phyloP scores from a whole-genome alignment of 257 asterid genomes.

The Knoxia roxburghii region DNA sequence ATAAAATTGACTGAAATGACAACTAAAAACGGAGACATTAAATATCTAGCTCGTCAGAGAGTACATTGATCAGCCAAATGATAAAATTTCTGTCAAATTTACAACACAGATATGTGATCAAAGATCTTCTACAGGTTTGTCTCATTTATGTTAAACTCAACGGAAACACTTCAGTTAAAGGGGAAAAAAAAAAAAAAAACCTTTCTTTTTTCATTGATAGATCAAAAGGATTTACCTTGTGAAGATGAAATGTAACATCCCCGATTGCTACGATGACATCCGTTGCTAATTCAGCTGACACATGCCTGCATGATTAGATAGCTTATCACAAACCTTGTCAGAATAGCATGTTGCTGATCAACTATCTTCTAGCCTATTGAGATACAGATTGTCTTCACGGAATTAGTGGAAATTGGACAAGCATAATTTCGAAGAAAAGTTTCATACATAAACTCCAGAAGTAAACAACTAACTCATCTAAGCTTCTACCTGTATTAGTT shows the following conservation, averaged over 20 bases:
- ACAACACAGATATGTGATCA: neutral
- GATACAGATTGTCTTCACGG: neutral
- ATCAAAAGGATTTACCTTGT: conserved; percentile 54
- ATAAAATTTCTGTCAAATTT: neutral
- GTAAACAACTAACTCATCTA: neutral
- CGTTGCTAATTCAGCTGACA: conserved; percentile 67
- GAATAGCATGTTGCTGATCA: neutral
- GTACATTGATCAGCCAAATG: neutral
- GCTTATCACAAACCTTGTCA: neutral
- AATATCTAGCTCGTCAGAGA: neutral
- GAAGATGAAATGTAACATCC: conserved; percentile 69
- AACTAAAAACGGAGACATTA: neutral
- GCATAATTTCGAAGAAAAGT: neutral
- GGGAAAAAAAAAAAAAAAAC: neutral
- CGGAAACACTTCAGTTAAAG: neutral
- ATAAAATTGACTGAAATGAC: neutral
- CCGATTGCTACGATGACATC: conserved; percentile 59
- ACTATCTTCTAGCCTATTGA: neutral
- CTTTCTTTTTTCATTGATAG: neutral
- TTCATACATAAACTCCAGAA: no score
- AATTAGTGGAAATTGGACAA: neutral
- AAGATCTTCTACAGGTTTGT: neutral
- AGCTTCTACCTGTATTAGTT: neutral
- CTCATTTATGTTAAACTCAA: neutral
- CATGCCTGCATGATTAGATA: conserved; percentile 43